Evolutionary conservation across 257 asterid genomes (phyloP).

Genomic region (Solanum phureja): DNA sequence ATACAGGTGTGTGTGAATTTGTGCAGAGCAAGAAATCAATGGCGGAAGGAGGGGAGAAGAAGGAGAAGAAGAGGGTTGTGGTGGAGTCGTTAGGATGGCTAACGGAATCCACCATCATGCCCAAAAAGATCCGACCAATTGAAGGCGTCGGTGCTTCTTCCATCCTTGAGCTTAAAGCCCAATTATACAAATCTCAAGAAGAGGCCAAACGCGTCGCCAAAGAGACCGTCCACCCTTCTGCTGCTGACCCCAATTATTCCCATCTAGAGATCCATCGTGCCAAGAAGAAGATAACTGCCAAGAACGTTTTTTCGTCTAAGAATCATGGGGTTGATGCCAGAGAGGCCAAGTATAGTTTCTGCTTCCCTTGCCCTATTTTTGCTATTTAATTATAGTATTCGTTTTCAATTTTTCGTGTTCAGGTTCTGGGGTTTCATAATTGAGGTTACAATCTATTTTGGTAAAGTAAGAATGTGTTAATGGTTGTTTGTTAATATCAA

Average conservation of each 20-base stretch:
- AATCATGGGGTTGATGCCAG: constrained; percentile 87
- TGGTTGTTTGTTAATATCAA: background rate
- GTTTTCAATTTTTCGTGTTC: background rate
- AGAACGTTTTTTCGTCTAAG: constrained; percentile 43
- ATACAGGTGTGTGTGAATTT: background rate
- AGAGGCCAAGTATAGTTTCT: constrained; percentile 51
- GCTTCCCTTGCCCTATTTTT: background rate
- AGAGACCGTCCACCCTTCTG: constrained; percentile 37
- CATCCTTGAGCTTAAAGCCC: constrained; percentile 89
- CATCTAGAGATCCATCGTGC: constrained; percentile 82
- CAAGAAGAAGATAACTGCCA: constrained; percentile 44
- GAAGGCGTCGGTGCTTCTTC: constrained; percentile 96
- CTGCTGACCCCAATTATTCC: constrained; percentile 34
- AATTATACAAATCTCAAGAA: constrained; percentile 83
- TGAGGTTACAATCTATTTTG: background rate
- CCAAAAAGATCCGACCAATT: constrained; percentile 78
- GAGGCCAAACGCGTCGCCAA: constrained; percentile 78
- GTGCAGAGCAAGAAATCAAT: background rate
- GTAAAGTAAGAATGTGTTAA: background rate
- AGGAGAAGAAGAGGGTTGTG: constrained; percentile 43
- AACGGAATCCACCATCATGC: constrained; percentile 94
- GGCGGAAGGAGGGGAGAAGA: constrained; percentile 34
- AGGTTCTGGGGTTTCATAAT: background rate
- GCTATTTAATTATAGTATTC: background rate
- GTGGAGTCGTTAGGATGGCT: constrained; percentile 97